Percentiles rank a stretch among this genome's conserved stretches.
Conservation (phyloP, 371 early-diverging fungal species). For the Rhizopus delemar region DNA sequence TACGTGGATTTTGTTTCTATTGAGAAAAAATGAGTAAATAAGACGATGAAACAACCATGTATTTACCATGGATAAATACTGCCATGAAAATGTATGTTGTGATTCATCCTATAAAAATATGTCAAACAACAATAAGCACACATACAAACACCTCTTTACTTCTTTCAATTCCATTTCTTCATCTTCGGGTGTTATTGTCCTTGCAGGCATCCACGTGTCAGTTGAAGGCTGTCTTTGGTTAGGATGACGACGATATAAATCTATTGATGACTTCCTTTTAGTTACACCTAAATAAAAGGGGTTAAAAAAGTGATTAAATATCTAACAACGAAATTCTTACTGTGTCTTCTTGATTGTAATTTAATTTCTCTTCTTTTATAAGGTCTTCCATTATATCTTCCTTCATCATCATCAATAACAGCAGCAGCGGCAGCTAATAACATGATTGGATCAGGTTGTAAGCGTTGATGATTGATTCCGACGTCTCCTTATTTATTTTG, state of each 20-base stretch:
- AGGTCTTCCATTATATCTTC: conserved; percentile 23
- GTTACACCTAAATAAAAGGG: neutral
- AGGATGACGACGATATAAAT: conserved; percentile 19
- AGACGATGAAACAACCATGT: neutral
- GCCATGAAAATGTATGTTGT: conserved; percentile 33
- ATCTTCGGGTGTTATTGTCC: conserved; percentile 6
- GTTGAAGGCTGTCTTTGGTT: conserved; percentile 10
- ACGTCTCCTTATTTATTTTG: conserved; percentile 5
- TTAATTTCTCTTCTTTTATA: conserved; percentile 30
- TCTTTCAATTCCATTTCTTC: conserved; percentile 17
- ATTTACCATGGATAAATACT: conserved; percentile 32
- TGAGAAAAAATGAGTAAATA: neutral
- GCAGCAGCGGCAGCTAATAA: conserved; percentile 51
- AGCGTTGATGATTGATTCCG: conserved; percentile 14
- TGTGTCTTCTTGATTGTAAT: conserved; percentile 18
- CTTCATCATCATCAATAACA: conserved; percentile 35
- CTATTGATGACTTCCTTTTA: conserved; percentile 1
- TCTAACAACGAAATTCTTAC: conserved; percentile 10
- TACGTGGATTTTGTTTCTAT: conserved; percentile 56
- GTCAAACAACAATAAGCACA: conserved; percentile 8
- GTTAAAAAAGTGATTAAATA: neutral
- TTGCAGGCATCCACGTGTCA: conserved; percentile 16
- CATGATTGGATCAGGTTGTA: conserved; percentile 49
- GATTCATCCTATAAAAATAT: conserved; percentile 15
- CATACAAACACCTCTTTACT: conserved; percentile 7